A percentile compares a stretch with the other conserved stretches of the same genome.
Conservation (phyloP, 2,329 filamentous ascomycete genomes). For the Colletotrichum cuscutae region DNA sequence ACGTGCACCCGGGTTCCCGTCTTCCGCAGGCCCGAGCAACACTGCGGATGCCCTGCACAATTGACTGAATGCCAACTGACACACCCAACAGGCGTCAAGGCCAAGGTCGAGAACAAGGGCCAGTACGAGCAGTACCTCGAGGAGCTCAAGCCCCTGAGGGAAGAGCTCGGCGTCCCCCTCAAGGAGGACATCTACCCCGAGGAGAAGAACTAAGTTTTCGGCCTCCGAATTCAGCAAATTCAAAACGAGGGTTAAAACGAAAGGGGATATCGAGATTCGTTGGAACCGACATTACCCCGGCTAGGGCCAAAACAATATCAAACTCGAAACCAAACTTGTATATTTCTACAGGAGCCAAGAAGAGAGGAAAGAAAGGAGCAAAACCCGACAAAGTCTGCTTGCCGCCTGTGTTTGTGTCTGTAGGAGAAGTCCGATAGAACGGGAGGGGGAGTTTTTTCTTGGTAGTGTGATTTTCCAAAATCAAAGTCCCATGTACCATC, state of each 20-base stretch:
- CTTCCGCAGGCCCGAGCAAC: constrained; percentile 4
- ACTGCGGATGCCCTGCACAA: not conserved
- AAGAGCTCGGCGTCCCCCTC: constrained; percentile 90
- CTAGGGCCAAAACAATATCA: constrained; percentile 2
- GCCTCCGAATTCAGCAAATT: not conserved
- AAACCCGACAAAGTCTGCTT: constrained; percentile 22
- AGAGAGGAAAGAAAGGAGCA: constrained; percentile 8
- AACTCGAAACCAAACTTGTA: constrained; percentile 43
- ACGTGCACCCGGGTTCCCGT: not conserved
- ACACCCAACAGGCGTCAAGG: constrained; percentile 82
- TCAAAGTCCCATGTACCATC: constrained; percentile 33
- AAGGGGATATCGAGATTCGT: not conserved
- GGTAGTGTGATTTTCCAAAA: constrained; percentile 32
- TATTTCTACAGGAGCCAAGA: constrained; percentile 46
- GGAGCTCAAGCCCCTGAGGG: constrained; percentile 90
- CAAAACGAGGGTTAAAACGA: not conserved
- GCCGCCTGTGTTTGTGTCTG: constrained; percentile 4
- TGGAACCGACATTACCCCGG: constrained; percentile 1
- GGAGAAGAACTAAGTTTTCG: constrained; percentile 52
- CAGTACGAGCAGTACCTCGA: constrained; percentile 98
- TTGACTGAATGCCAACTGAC: not conserved
- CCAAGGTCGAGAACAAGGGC: constrained; percentile 98
- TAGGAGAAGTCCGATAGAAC: constrained; percentile 33
- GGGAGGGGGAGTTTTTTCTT: constrained; percentile 7
- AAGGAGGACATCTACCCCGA: constrained; percentile 94